Evolutionary conservation across 192 early-diverging fungal species (phyloP).

Genomic region (Dissophora globulifera): DNA sequence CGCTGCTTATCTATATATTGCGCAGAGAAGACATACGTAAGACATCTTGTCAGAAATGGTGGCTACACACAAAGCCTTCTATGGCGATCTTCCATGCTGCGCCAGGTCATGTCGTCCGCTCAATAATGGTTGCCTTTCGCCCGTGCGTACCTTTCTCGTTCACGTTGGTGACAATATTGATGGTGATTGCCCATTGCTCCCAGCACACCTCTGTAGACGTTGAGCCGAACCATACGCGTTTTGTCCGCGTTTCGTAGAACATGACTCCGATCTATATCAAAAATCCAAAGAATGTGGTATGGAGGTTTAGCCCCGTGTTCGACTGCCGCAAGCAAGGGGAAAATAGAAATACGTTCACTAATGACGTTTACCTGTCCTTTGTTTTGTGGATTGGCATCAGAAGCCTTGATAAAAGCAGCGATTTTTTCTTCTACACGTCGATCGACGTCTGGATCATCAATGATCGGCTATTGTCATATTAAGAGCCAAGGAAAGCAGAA

Average conservation of each 20-base stretch:
- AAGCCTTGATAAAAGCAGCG: conserved; percentile 53
- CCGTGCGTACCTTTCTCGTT: conserved; percentile 58
- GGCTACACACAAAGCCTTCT: too few species aligned
- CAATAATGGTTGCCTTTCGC: too few species aligned
- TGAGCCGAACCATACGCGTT: conserved; percentile 68
- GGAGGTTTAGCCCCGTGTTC: too few species aligned
- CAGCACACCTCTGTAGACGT: conserved; percentile 68
- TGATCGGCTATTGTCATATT: conserved; percentile 55
- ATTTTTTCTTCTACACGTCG: conserved; percentile 62
- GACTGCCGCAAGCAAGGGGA: too few species aligned
- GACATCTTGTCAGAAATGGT: too few species aligned
- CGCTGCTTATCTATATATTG: conserved; percentile 55
- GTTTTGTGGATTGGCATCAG: conserved; percentile 45
- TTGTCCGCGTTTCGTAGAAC: conserved; percentile 69
- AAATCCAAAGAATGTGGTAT: too few species aligned
- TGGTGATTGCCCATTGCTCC: conserved; percentile 71
- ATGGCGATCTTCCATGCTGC: too few species aligned
- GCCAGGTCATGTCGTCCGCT: too few species aligned
- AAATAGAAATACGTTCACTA: too few species aligned
- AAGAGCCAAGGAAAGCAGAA: too few species aligned
- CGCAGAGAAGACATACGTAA: too few species aligned
- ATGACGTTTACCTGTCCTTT: conserved; percentile 69
- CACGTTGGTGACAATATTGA: conserved; percentile 56
- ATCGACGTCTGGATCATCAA: conserved; percentile 65
- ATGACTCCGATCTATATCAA: conserved; percentile 62